Conservation (phyloP, 805 yeast genomes). For the Metschnikowia sp. region DNA sequence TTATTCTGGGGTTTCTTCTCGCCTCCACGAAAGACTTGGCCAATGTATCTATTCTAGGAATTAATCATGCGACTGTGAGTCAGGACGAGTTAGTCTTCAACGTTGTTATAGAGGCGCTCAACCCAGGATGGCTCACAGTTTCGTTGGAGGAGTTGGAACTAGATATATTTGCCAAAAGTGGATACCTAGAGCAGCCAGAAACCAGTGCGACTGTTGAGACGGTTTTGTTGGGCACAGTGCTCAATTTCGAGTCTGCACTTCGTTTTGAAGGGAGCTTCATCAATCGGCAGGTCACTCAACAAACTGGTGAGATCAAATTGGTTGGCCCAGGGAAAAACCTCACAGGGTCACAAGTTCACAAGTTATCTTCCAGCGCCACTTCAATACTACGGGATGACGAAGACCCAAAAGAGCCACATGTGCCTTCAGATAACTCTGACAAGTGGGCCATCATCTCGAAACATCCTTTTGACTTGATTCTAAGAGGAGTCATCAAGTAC, state of each 20-base stretch:
- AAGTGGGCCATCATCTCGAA: constrained; percentile 74
- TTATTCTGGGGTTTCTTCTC: constrained; percentile 75
- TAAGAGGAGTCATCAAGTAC: constrained; percentile 80
- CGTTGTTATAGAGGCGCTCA: constrained; percentile 71
- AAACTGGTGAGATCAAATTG: constrained; percentile 68
- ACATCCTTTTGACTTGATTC: constrained; percentile 80
- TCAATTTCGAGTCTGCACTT: constrained; percentile 66
- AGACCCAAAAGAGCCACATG: not conserved
- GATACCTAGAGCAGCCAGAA: constrained; percentile 30
- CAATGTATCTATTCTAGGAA: constrained; percentile 55
- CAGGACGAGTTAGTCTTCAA: constrained; percentile 83
- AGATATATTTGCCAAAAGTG: constrained; percentile 80
- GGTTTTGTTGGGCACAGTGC: constrained; percentile 69
- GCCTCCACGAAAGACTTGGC: constrained; percentile 85
- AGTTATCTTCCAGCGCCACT: not conserved
- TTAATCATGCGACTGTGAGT: constrained; percentile 71
- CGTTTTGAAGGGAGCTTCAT: constrained; percentile 76
- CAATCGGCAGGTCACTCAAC: constrained; percentile 53
- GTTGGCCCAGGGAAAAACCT: constrained; percentile 63
- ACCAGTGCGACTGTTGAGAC: constrained; percentile 46
- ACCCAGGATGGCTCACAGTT: constrained; percentile 81
- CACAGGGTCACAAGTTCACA: constrained; percentile 19
- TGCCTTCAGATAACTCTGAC: constrained; percentile 37
- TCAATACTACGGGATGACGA: not conserved
- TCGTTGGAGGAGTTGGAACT: constrained; percentile 62